Evolutionary conservation across 176 grass and related monocot species (phyloP), one percentile per base, ranked within the genome.

Genomic region (Cenchrus fungigraminus): DNA sequence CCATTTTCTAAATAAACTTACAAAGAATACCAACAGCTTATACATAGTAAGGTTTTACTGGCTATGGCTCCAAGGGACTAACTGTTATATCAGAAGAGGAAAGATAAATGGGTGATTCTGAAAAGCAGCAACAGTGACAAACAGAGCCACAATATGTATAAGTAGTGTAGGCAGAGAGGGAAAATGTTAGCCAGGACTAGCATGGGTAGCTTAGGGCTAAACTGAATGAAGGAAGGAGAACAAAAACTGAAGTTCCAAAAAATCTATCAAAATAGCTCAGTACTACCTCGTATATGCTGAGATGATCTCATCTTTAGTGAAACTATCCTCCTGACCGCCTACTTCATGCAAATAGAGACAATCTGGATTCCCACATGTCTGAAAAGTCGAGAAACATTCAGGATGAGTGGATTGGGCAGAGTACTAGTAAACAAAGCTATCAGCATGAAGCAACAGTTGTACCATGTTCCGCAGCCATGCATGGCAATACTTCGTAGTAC

Each of bases 331-430:
- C 74, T 99, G 97, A 83, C 84, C 86, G 71, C 97, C 94, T 74
- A 94, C 88, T 61, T 99, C 94, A 89, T 99, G 97, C 83, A 99
- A 91, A 99, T 99, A 99, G 69, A 99, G 90, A 84, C 97, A 99
- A 84, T 99, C 97, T 66, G 94, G 88, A 94, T 99, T 99, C 84
- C 90, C 94, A 91, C 97, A 99, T 11, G 82, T 92, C 97, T 99
- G 86, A 37, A 92, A 83, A 84, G 40, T 20, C n/a, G 43, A 59
- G n/a, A 68, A 71, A 47, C 19, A 60, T 19, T 91, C 65, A 90
- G 79, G 65, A 65, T 61, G 17, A 63, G 74, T 45, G n/a, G 64
- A 82, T 7, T 62, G 22, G 62, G n/a, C 82, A 78, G 55, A 86
- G 63, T 28, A 28, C 12, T 80, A 42, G 32, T 37, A 91, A 52